phyloP scores from a whole-genome alignment of 805 yeast species.

The Candida verbasci region DNA sequence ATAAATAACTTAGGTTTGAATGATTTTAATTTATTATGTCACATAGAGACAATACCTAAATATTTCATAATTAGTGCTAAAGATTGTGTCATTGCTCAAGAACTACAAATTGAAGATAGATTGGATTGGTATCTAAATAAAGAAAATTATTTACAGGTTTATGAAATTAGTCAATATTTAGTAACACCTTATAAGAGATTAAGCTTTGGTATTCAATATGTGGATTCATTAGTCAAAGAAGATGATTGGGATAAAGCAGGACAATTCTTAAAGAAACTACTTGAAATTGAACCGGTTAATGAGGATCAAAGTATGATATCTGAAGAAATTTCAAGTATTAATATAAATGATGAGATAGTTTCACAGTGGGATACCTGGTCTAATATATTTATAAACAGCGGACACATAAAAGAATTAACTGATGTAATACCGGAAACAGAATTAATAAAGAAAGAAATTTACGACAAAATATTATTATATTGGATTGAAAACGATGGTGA shows the following conservation, averaged over 20 bases:
- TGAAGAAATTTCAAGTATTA: conserved; percentile 16
- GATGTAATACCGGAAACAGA: conserved; percentile 49
- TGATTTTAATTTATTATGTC: conserved; percentile 68
- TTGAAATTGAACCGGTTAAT: conserved; percentile 1
- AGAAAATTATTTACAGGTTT: conserved; percentile 60
- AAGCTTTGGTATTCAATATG: conserved; percentile 56
- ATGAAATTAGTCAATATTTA: conserved; percentile 67
- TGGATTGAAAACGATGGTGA: conserved; percentile 31
- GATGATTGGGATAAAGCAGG: conserved; percentile 58
- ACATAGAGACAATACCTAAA: conserved; percentile 37
- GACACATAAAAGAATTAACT: conserved; percentile 44
- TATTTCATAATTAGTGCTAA: conserved; percentile 75
- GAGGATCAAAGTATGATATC: conserved; percentile 26
- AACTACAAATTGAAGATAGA: conserved; percentile 64
- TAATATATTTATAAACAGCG: conserved; percentile 44
- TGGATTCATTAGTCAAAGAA: conserved; percentile 37
- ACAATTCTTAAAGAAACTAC: conserved; percentile 24
- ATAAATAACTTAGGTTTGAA: conserved; percentile 63
- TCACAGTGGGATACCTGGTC: conserved; percentile 66
- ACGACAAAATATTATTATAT: conserved; percentile 43
- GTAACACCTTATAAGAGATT: conserved; percentile 48
- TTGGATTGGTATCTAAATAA: conserved; percentile 66
- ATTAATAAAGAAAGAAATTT: conserved; percentile 19
- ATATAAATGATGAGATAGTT: conserved; percentile 18
- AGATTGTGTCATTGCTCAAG: conserved; percentile 76